Evolutionary conservation across 2,329 filamentous ascomycete species (phyloP), one percentile per base, ranked within the genome.

Genomic region (Fusarium virguliforme): DNA sequence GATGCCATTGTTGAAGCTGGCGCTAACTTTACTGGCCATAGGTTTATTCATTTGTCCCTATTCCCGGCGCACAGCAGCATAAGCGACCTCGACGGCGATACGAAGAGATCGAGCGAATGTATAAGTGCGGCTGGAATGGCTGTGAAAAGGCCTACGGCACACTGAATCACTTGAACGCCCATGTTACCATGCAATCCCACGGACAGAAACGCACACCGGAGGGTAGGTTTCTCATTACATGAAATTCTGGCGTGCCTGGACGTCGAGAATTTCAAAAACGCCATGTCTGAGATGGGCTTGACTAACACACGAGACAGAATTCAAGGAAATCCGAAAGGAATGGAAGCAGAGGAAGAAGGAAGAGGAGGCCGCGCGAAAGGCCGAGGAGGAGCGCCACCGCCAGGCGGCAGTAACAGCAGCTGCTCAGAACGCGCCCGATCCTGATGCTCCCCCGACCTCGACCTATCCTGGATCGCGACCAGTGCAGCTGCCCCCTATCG

Each of bases 291-390:
- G 24, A 6, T 15, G 48, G 6, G 10, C 6, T 9, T 48, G 5
- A 37, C 78, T 81, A 76, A 80, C 76, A 24, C 9, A 2, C n/a
- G 62, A 68, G 77, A 72, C 78, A 98, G 96, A 98, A 82, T 98
- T 99, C 85, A 99, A 99, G 81, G 96, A 99, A 79, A 98, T 98
- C 67, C 93, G 96, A 71, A 98, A 98, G 80, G 95, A 98, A 79
- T 99, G 96, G 96, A 99, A 98, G 85, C 93, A 94, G 40, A 94
- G 96, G 78, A 98, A 98, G 89, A 99, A 99, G 93, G 96, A 98
- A 81, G 95, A 98, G 71, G 95, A 98, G 40, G 70, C 70, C 18
- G 69, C 67, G n/a, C 70, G 70, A 40, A 72, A 72, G 63, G 70
- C 69, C 9, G 96, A 98, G 81, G 95, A 98, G 73, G 95, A 98